Evolutionary conservation across 257 asterid species (phyloP), one percentile per base, ranked within the genome.

Genomic region (Apocynum venetum): DNA sequence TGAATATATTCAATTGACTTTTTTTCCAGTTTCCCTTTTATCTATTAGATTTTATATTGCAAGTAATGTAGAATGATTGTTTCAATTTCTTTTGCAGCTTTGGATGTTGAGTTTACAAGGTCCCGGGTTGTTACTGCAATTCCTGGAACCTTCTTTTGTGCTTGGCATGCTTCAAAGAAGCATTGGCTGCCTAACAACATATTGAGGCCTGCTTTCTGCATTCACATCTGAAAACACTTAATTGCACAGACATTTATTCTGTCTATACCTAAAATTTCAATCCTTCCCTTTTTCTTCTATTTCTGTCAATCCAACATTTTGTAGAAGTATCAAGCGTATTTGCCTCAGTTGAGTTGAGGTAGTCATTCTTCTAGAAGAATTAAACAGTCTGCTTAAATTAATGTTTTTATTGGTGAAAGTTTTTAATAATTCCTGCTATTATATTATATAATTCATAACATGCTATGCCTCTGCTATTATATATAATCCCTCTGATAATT

Each of bases 131-230:
- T 96, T 67, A 93, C 99, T 49, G 89, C 94, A 60, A 90, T 96
- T 83, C 99, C 99, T 51, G 99, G 98, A 82, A 87, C 96, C 76
- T 89, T 93, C 89, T 96, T 96, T 79, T 96, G 98, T 72, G 97
- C 86, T 13, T 96, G 99, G 98, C 93, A 96, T 87, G 99, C 98
- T 76, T 85, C 86, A 59, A 82, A 90, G 90, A 96, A 96, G 92
- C 99, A 96, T 81, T 96, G 99, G 99, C 92, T 93, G 52, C 97
- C 99, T 78, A 96, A 93, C 89, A 96, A 96, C 63, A 86, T 89
- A 59, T 85, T 96, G 91, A 98, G 99, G 73, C 97, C 93, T 65
- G 94, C 98, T 46, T 96, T 96, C 87, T 89, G 92, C 93, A 89
- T 96, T 88, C 98, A 94, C 97, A 98, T 95, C 72, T 13, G 75